phyloP scores from a whole-genome alignment of 345 rosid species.

The Eucalyptus tenuipes region DNA sequence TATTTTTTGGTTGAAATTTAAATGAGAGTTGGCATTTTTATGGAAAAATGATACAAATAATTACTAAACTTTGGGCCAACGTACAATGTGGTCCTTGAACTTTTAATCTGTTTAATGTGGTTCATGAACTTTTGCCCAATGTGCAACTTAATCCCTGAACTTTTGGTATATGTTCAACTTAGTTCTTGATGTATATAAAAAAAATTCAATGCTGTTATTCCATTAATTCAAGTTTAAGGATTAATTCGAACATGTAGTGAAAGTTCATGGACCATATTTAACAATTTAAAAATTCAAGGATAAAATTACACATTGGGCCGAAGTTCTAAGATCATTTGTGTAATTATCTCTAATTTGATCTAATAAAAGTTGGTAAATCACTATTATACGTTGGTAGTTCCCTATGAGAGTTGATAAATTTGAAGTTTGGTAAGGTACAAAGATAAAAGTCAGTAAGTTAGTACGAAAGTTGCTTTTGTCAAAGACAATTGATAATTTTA shows the following conservation, averaged over 20 bases:
- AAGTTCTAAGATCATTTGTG: not conserved
- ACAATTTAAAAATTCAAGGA: too few species aligned
- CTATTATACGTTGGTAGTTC: not conserved
- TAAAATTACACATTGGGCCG: accelerated
- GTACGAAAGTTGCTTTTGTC: not conserved
- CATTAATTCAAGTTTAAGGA: too few species aligned
- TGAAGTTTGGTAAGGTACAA: not conserved
- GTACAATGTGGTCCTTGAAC: not conserved
- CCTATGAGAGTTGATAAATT: not conserved
- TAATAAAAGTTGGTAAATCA: not conserved
- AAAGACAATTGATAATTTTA: not conserved
- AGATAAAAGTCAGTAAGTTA: not conserved
- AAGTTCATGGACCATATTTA: too few species aligned
- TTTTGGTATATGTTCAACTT: not conserved
- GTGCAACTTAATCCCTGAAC: too few species aligned
- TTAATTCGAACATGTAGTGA: not conserved
- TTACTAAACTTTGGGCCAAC: not conserved
- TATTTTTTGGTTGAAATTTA: not conserved
- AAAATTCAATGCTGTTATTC: not conserved
- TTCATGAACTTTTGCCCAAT: too few species aligned
- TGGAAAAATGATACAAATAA: too few species aligned
- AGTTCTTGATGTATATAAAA: too few species aligned
- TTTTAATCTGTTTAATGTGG: too few species aligned
- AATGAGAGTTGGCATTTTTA: not conserved
- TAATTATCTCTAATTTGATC: not conserved